Evolutionary conservation across 306 rosid species (phyloP), one percentile per base, ranked within the genome.

Genomic region (Alnus rubra): DNA sequence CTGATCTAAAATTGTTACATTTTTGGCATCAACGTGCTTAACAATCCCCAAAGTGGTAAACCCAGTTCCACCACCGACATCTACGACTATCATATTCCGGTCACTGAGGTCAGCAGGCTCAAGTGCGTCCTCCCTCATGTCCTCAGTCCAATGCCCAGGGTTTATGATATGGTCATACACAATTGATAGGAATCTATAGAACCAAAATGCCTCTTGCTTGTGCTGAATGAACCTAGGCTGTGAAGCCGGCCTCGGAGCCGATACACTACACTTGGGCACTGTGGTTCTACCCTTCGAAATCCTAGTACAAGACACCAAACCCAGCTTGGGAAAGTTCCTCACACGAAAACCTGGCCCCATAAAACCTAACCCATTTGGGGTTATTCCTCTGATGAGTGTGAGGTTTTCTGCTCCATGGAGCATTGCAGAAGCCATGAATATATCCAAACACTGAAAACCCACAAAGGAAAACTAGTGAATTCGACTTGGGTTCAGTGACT

Each of bases 61-160:
- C 11, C 98, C 97, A 0, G 98, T 94, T 15, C 98, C 98, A 9
- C 95, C 97, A 15, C 97, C 95, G 30, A 92, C 97, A 87, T 94
- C 97, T 8, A 94, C 97, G 0, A 94, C 97, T 44, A 88, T 10
- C 97, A 94, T 92, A 1, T 78, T 88, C 83, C 92, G 75, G 64
- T 91, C 74, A 76, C 23, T 76, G 13, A 94, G 97, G 73, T 92
- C 97, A 33, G 98, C 97, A 0, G 97, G 97, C 76, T 92, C 97
- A 18, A 94, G 97, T 30, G 97, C 98, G 0, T 94, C 97, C 54
- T 94, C 98, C 76, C 98, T 91, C 97, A 94, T 92, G 71, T 94
- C 98, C 86, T 91, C 98, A 15, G 97, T 92, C 97, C 98, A 94
- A 63, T 92, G 97, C 18, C 97, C 97, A 50, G 98, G 98, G 82